These are phyloP conservation scores for Scolecobasidium constrictum DNA, from an alignment of 2,329 filamentous ascomycete species.

Conservation along the genomic window DNA sequence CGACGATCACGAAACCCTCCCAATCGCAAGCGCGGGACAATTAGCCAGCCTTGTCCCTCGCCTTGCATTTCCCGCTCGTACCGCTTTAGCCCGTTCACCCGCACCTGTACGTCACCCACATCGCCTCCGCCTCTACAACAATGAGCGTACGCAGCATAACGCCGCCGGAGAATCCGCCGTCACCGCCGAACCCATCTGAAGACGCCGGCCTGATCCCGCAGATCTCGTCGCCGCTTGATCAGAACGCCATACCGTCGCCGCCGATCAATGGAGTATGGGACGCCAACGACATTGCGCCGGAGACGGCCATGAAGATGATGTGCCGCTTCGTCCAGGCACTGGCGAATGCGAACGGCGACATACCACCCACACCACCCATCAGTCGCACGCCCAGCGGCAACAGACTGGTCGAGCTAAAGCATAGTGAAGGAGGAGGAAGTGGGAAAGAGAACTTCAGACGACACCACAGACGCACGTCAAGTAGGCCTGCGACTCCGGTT, in stretches of 20 bases:
- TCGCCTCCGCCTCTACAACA: neutral
- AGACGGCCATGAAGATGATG: conserved; percentile 71
- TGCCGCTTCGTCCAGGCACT: conserved; percentile 48
- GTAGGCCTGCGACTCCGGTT: conserved; percentile 25
- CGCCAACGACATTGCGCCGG: conserved; percentile 60
- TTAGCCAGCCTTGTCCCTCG: no score
- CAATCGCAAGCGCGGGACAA: no score
- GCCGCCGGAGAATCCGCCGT: conserved; percentile 2
- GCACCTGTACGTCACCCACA: neutral
- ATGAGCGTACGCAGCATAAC: neutral
- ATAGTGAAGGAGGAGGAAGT: conserved; percentile 3
- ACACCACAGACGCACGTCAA: conserved; percentile 23
- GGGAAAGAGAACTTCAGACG: conserved; percentile 19
- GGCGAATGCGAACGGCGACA: conserved; percentile 62
- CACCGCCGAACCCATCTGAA: conserved; percentile 10
- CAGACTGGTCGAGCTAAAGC: conserved; percentile 9
- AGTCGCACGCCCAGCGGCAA: neutral
- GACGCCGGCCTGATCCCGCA: conserved; percentile 10
- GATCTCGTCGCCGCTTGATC: conserved; percentile 6
- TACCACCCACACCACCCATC: conserved; percentile 68
- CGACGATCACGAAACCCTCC: no score
- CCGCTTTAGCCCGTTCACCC: no score
- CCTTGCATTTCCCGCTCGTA: no score
- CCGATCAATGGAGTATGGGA: conserved; percentile 43
- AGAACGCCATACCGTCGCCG: conserved; percentile 19